Conservation (phyloP, 352 stramenopile genomes). For the Sclerospora graminicola region DNA sequence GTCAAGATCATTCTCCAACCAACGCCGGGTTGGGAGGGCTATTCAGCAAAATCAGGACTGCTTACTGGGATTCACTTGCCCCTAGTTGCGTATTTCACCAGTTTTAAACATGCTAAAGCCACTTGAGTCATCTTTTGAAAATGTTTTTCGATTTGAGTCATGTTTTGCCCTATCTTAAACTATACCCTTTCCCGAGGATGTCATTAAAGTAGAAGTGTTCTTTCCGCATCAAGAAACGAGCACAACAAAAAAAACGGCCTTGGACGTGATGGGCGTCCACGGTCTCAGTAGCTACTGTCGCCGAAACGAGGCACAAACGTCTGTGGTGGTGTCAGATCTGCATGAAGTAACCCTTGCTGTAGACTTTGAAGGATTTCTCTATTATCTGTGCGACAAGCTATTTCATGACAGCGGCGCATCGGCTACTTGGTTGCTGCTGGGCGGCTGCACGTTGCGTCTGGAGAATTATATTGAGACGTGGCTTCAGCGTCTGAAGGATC, state of each 20-base stretch:
- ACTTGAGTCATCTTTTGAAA: no score
- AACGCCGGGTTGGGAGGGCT: no score
- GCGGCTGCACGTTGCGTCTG: constrained; percentile 36
- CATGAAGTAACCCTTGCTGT: constrained; percentile 65
- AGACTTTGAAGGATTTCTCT: constrained; percentile 76
- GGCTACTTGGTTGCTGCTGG: constrained; percentile 51
- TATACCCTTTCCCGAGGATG: no score
- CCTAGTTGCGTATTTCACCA: no score
- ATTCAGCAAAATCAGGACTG: no score
- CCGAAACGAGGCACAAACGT: constrained; percentile 36
- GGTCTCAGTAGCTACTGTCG: constrained; percentile 50
- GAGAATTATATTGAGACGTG: constrained; percentile 37
- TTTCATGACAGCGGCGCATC: constrained; percentile 22
- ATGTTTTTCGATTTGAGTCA: no score
- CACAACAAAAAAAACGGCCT: no score
- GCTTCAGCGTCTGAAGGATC: constrained; percentile 28
- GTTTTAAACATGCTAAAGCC: no score
- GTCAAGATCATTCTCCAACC: no score
- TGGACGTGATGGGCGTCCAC: constrained; percentile 41
- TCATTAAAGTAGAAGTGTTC: not conserved
- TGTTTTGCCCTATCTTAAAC: no score
- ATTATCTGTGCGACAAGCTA: constrained; percentile 53
- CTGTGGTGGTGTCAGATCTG: constrained; percentile 24
- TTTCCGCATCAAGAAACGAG: not conserved
- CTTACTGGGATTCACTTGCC: no score